Conservation (phyloP, 208 protist genomes). For the Phytomonas francai region DNA sequence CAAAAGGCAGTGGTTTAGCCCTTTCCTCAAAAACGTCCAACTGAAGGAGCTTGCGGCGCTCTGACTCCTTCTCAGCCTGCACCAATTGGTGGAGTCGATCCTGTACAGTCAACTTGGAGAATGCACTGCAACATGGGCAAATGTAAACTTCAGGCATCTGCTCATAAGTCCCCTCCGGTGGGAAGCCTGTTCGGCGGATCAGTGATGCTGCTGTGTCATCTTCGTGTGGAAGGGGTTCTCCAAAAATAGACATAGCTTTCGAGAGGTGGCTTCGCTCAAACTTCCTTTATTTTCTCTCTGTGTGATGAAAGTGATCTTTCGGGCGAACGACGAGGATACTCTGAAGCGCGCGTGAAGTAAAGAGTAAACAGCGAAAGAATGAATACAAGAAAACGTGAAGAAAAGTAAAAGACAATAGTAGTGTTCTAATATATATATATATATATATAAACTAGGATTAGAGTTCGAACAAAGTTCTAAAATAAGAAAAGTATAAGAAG, state of each 20-base stretch:
- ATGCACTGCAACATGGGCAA: constrained; percentile 78
- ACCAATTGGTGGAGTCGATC: constrained; percentile 49
- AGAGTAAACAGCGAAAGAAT: constrained; percentile 4
- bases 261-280: neutral
- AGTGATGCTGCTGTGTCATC: constrained; percentile 84
- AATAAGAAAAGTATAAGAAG: neutral
- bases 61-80: constrained; percentile 59
- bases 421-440: constrained; percentile 6
- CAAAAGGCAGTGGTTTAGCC: constrained; percentile 43
- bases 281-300: constrained; percentile 11
- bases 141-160: constrained; percentile 81
- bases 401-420: constrained; percentile 4
- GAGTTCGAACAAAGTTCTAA: neutral
- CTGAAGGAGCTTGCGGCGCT: constrained; percentile 61
- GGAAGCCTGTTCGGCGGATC: constrained; percentile 77
- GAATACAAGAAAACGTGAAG: constrained; percentile 8
- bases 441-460: constrained; percentile 5
- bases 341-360: constrained; percentile 5
- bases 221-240: constrained; percentile 73
- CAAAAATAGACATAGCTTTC: constrained; percentile 71
- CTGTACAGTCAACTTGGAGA: constrained; percentile 46
- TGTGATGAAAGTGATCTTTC: constrained; percentile 4
- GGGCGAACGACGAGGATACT: neutral
- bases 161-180: constrained; percentile 62
- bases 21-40: constrained; percentile 88